phyloP scores from a whole-genome alignment of 23 red algal species.

The Gracilaria gracilis region DNA sequence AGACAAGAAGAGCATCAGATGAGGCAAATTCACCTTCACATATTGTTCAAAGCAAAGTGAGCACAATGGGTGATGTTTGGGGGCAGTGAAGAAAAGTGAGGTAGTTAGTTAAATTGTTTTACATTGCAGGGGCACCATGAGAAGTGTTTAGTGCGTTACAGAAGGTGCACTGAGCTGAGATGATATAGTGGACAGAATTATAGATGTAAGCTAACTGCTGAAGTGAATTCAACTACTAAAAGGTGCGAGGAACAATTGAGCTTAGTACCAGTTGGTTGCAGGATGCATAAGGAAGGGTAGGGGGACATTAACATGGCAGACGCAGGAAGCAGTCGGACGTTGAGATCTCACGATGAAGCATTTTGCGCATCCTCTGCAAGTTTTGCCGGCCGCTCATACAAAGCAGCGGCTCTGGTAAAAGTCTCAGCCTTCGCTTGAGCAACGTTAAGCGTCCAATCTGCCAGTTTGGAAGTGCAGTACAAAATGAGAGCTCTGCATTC shows the following conservation, averaged over 20 bases:
- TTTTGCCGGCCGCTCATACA: conserved; percentile 61
- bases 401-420: conserved; percentile 45
- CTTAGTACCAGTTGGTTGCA: not conserved
- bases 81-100: too few relatives aligned
- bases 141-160: not conserved
- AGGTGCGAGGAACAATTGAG: not conserved
- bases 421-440: conserved; percentile 76
- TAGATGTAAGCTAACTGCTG: conserved; percentile 16
- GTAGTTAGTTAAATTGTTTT: conserved; percentile 7
- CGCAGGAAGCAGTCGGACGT: not conserved
- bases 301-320: not conserved
- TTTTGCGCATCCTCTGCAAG: conserved; percentile 66
- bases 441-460: conserved; percentile 78
- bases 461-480: conserved; percentile 55
- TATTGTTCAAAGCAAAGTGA: too few relatives aligned
- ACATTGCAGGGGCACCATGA: conserved; percentile 5
- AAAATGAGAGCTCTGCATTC: conserved; percentile 51
- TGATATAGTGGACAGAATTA: conserved; percentile 9
- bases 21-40: too few relatives aligned
- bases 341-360: not conserved
- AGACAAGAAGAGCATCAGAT: too few relatives aligned
- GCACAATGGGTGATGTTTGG: not conserved
- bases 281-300: not conserved
- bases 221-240: not conserved
- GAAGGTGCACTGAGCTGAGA: not conserved